These are phyloP conservation scores for Mycotypha africana DNA, from an alignment of 371 early-diverging fungal species.

Conservation along the genomic window DNA sequence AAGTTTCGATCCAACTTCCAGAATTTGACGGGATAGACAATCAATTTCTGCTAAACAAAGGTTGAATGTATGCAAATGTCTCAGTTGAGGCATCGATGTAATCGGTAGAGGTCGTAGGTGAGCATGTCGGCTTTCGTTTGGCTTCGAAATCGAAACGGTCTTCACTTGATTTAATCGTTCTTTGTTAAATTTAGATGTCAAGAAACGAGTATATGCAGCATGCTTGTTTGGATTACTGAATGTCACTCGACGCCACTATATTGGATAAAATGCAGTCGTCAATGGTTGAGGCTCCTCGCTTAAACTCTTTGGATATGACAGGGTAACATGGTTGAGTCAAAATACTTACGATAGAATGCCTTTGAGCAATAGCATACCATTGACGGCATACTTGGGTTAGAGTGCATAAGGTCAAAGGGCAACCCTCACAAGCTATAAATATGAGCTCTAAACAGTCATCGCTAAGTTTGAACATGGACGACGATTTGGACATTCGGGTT, in stretches of 20 bases:
- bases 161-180: constrained; percentile 5
- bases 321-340: neutral
- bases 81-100: constrained; percentile 1
- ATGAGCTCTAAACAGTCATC: constrained; percentile 18
- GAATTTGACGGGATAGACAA: constrained; percentile 4
- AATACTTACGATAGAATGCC: constrained; percentile 14
- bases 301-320: too few species aligned
- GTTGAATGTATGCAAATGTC: constrained; percentile 10
- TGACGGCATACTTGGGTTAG: constrained; percentile 12
- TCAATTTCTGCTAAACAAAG: constrained; percentile 20
- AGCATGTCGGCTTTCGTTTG: constrained; percentile 14
- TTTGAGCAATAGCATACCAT: constrained; percentile 15
- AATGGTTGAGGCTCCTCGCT: too few species aligned
- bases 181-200: constrained; percentile 4
- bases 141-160: constrained; percentile 8
- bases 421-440: constrained; percentile 11
- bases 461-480: constrained; percentile 2
- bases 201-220: constrained; percentile 5
- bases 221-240: constrained; percentile 3
- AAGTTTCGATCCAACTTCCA: neutral
- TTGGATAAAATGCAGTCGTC: too few species aligned
- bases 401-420: constrained; percentile 12
- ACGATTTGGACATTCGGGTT: too few species aligned
- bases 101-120: constrained; percentile 13
- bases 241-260: too few species aligned